Conservation (phyloP, 768 basidiomycete genomes). For the Russula earlei region DNA sequence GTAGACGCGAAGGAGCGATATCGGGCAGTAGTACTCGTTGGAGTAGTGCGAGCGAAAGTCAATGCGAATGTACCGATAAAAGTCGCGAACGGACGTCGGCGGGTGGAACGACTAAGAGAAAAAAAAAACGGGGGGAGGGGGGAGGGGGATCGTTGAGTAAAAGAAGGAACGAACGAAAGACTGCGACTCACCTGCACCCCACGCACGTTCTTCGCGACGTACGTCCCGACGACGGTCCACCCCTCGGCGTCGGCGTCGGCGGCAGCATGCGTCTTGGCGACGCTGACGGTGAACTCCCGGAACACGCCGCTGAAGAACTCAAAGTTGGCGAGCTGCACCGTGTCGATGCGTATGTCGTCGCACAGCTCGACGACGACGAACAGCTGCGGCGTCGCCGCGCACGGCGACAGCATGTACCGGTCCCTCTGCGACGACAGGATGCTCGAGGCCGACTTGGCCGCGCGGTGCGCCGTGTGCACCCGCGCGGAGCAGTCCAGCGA, state of each 20-base stretch:
- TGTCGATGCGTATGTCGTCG: conserved; percentile 95
- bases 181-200: conserved; percentile 69
- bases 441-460: conserved; percentile 71
- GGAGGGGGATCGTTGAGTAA: neutral
- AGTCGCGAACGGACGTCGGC: conserved; percentile 61
- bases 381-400: conserved; percentile 48
- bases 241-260: conserved; percentile 28
- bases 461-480: conserved; percentile 73
- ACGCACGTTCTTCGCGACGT: conserved; percentile 80
- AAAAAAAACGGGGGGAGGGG: too few relatives aligned
- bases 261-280: conserved; percentile 37
- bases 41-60: conserved; percentile 93
- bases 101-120: conserved; percentile 61
- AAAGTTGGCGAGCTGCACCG: conserved; percentile 91
- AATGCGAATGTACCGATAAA: conserved; percentile 89
- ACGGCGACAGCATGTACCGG: conserved; percentile 94
- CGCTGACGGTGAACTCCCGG: conserved; percentile 82
- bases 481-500: conserved; percentile 88
- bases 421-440: conserved; percentile 88
- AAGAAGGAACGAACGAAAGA: neutral
- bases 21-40: conserved; percentile 92
- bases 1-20: conserved; percentile 87
- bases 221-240: conserved; percentile 66
- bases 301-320: conserved; percentile 98
- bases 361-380: conserved; percentile 94